These are phyloP conservation scores for Oryza brachyantha DNA, from an alignment of 176 grass and related monocot genomes.

Conservation along the genomic window DNA sequence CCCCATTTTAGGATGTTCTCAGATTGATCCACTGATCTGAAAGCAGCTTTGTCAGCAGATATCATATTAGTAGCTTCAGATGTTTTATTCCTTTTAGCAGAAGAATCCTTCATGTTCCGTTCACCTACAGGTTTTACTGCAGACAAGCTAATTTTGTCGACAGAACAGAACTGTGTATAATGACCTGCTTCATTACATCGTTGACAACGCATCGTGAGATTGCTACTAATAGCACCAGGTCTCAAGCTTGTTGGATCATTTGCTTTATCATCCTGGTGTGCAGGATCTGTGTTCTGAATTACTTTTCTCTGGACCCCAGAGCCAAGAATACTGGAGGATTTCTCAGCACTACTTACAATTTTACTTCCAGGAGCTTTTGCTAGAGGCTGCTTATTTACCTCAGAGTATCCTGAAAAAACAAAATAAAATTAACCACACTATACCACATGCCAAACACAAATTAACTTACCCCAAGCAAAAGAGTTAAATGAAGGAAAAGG, in stretches of 20 bases:
- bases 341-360: conserved; percentile 41
- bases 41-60: conserved; percentile 18
- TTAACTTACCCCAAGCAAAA: background rate
- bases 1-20: conserved; percentile 30
- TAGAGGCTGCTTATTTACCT: conserved; percentile 57
- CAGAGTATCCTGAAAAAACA: conserved; percentile 54
- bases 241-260: conserved; percentile 46
- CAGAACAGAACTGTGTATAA: conserved; percentile 59
- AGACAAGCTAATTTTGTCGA: conserved; percentile 50
- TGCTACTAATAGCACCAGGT: conserved; percentile 31
- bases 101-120: conserved; percentile 50
- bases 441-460: conserved; percentile 20
- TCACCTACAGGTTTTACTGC: conserved; percentile 57
- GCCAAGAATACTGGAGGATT: conserved; percentile 46
- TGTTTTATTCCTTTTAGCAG: conserved; percentile 31
- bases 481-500: background rate
- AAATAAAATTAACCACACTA: conserved; percentile 30
- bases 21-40: conserved; percentile 35
- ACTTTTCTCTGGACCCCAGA: conserved; percentile 36
- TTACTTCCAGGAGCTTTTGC: conserved; percentile 36
- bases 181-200: conserved; percentile 79
- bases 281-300: conserved; percentile 36
- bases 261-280: conserved; percentile 40
- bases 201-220: conserved; percentile 45
- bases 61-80: conserved; percentile 21